Evolutionary conservation across 2,329 filamentous ascomycete genomes (phyloP).

Genomic region (Fusarium tjaetaba): DNA sequence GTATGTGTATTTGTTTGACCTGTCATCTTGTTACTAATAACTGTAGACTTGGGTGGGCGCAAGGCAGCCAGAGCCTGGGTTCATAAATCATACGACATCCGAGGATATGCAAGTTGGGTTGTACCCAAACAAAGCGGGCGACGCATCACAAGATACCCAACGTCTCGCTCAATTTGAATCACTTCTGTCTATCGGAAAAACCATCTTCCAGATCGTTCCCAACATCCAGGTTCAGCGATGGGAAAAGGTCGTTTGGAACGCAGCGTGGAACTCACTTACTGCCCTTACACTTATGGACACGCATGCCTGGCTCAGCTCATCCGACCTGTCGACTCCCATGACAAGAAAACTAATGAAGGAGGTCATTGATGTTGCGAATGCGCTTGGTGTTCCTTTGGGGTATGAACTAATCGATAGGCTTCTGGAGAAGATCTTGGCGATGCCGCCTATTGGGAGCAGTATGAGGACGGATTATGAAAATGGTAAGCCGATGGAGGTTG

Average conservation of each 20-base stretch:
- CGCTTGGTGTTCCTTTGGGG: conserved; percentile 59
- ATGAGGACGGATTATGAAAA: conserved; percentile 69
- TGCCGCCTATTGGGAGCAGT: conserved; percentile 57
- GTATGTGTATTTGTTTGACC: conserved; percentile 46
- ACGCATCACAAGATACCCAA: conserved; percentile 45
- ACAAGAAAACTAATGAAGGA: conserved; percentile 64
- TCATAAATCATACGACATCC: conserved; percentile 60
- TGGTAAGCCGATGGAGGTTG: conserved; percentile 68
- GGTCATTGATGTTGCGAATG: conserved; percentile 65
- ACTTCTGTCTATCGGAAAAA: conserved; percentile 54
- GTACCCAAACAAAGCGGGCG: conserved; percentile 52
- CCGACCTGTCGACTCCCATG: conserved; percentile 56
- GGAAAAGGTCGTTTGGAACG: conserved; percentile 70
- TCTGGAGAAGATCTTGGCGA: conserved; percentile 56
- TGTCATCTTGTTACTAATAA: background rate
- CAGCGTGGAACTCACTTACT: conserved; percentile 69
- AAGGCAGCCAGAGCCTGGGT: conserved; percentile 58
- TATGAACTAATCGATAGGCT: conserved; percentile 59
- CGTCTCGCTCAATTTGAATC: conserved; percentile 54
- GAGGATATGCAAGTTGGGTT: conserved; percentile 66
- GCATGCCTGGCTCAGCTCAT: conserved; percentile 59
- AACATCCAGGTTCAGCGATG: conserved; percentile 68
- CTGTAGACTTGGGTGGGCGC: conserved; percentile 62
- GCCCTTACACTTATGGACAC: conserved; percentile 65
- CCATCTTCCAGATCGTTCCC: conserved; percentile 57